A percentile compares a stretch with the other conserved stretches of the same genome.
Conservation (phyloP, 2,329 filamentous ascomycete genomes). For the Fusarium palustre region DNA sequence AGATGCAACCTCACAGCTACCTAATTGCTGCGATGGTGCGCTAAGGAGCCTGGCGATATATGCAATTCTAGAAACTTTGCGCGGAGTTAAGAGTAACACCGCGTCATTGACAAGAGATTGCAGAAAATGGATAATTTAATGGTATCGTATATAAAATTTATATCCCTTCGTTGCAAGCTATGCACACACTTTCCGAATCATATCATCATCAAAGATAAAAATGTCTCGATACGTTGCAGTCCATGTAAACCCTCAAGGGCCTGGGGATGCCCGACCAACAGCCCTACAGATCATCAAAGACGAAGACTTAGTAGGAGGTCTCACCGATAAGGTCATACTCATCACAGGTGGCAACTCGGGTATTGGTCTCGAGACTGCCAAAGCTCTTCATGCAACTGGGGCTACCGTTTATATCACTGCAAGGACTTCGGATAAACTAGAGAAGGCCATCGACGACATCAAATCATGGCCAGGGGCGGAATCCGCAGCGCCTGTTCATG, state of each 20-base stretch:
- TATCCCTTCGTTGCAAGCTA: too few relatives aligned
- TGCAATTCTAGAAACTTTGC: too few relatives aligned
- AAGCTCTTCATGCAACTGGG: conserved; percentile 9
- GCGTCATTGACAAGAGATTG: background rate
- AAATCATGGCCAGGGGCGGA: background rate
- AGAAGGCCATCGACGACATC: conserved; percentile 14
- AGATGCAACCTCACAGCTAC: background rate
- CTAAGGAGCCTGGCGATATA: background rate
- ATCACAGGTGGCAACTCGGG: conserved; percentile 31
- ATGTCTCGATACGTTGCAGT: conserved; percentile 19
- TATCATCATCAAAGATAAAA: too few relatives aligned
- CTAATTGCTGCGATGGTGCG: background rate
- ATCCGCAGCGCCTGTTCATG: background rate
- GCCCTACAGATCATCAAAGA: conserved; percentile 25
- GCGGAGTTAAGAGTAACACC: background rate
- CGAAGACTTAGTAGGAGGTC: background rate
- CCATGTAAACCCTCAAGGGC: conserved; percentile 8
- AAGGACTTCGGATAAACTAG: conserved; percentile 1
- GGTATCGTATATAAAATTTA: background rate
- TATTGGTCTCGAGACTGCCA: conserved; percentile 12
- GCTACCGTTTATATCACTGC: conserved; percentile 13
- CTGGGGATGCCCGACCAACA: conserved; percentile 33
- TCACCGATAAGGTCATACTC: background rate
- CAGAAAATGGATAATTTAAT: background rate
- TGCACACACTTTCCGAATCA: too few relatives aligned